Evolutionary conservation across 768 basidiomycete species (phyloP).

Genomic region (Boletus patriciae): DNA sequence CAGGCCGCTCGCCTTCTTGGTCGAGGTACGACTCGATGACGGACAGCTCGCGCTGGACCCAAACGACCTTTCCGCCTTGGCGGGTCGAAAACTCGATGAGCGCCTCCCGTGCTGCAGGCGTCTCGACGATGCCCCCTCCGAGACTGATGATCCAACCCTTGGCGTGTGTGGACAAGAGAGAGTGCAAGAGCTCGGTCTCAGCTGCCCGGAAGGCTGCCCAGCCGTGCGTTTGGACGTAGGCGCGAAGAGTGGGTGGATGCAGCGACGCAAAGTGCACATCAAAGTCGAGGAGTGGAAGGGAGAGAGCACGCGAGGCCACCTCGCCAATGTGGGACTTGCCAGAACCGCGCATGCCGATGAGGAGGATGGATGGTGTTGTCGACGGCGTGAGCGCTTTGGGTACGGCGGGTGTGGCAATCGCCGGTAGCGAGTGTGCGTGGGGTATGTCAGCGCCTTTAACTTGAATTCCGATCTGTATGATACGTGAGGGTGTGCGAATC

Average conservation of each 20-base stretch:
- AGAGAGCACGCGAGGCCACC: conserved; percentile 70
- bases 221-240: conserved; percentile 78
- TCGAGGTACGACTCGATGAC: conserved; percentile 82
- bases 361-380: conserved; percentile 59
- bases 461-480: conserved; percentile 75
- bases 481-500: not conserved
- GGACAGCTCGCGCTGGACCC: conserved; percentile 75
- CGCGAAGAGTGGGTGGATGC: conserved; percentile 58
- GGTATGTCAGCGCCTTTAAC: conserved; percentile 83
- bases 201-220: conserved; percentile 89
- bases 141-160: conserved; percentile 78
- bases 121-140: conserved; percentile 95
- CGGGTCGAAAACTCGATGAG: conserved; percentile 62
- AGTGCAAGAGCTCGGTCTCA: conserved; percentile 67
- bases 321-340: conserved; percentile 90
- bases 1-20: conserved; percentile 65
- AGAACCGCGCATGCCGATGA: conserved; percentile 97
- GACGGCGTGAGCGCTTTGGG: conserved; percentile 23
- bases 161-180: conserved; percentile 60
- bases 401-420: conserved; percentile 41
- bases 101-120: conserved; percentile 60
- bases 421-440: conserved; percentile 32
- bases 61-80: conserved; percentile 70
- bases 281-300: conserved; percentile 80
- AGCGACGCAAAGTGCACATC: conserved; percentile 74